A percentile compares a stretch with the other conserved stretches of the same genome.
Evolutionary conservation across 2,329 filamentous ascomycete genomes (phyloP).

Genomic region (Sclerotinia spermophila): DNA sequence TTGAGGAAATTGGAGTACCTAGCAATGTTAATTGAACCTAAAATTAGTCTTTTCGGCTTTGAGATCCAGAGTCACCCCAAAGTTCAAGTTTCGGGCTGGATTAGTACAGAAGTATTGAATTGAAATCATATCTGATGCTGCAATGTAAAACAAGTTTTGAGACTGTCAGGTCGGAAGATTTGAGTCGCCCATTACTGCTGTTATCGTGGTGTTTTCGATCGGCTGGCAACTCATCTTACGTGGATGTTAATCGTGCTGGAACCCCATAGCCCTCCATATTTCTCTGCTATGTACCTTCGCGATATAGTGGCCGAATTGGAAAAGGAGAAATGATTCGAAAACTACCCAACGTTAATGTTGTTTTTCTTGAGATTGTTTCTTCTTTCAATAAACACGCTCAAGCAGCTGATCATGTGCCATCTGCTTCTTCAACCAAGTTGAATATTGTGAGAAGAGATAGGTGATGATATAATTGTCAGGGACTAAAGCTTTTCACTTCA

Average conservation of each 20-base stretch:
- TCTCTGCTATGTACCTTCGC: neutral
- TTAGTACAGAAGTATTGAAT: neutral
- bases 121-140: neutral
- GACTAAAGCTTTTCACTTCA: neutral
- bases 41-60: neutral
- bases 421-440: neutral
- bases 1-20: neutral
- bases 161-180: neutral
- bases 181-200: neutral
- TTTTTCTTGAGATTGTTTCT: neutral
- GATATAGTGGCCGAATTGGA: neutral
- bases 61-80: neutral
- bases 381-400: neutral
- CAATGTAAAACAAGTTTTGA: neutral
- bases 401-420: neutral
- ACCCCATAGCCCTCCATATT: neutral
- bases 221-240: neutral
- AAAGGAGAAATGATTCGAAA: fast-evolving
- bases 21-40: neutral
- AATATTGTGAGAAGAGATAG: neutral
- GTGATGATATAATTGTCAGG: neutral
- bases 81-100: neutral
- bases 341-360: neutral
- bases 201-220: neutral
- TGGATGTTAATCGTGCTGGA: neutral